Evolutionary conservation across 176 grass and related monocot species (phyloP).

Genomic region (Chloris gayana): DNA sequence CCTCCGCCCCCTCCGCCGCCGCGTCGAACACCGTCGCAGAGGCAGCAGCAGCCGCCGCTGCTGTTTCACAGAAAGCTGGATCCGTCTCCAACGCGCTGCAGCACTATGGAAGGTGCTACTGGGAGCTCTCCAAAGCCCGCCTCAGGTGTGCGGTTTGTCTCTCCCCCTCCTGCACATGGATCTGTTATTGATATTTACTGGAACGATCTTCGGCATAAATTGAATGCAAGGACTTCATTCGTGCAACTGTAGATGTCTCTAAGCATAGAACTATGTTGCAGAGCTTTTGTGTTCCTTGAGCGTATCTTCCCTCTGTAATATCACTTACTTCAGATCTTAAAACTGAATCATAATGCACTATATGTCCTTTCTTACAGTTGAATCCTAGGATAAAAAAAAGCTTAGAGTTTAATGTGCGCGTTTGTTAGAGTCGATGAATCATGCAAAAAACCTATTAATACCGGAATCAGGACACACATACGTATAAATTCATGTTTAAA

Average conservation of each 20-base stretch:
- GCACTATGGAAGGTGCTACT: conserved; percentile 83
- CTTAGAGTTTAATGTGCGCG: neutral
- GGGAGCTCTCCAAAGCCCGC: conserved; percentile 91
- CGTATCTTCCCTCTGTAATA: neutral
- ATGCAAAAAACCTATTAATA: neutral
- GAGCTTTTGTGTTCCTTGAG: neutral
- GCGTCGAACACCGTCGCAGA: conserved; percentile 33
- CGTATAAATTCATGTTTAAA: neutral
- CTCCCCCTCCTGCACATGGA: conserved; percentile 9
- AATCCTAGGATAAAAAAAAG: neutral
- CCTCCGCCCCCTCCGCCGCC: conserved; percentile 15
- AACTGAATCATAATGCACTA: neutral
- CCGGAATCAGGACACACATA: neutral
- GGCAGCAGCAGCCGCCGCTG: conserved; percentile 29
- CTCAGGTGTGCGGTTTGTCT: conserved; percentile 61
- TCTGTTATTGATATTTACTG: conserved; percentile 2
- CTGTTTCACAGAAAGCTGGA: conserved; percentile 42
- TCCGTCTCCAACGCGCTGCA: conserved; percentile 49
- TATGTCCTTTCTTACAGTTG: neutral
- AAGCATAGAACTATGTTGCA: neutral
- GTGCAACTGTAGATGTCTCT: neutral
- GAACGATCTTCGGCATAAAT: neutral
- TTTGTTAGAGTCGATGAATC: conserved; percentile 4
- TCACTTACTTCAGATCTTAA: neutral
- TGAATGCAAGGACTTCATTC: neutral